A percentile compares a stretch with the other conserved stretches of the same genome.
These are phyloP conservation scores for Plenodomus lindquistii DNA, from an alignment of 2,329 filamentous ascomycete genomes.

Conservation along the genomic window DNA sequence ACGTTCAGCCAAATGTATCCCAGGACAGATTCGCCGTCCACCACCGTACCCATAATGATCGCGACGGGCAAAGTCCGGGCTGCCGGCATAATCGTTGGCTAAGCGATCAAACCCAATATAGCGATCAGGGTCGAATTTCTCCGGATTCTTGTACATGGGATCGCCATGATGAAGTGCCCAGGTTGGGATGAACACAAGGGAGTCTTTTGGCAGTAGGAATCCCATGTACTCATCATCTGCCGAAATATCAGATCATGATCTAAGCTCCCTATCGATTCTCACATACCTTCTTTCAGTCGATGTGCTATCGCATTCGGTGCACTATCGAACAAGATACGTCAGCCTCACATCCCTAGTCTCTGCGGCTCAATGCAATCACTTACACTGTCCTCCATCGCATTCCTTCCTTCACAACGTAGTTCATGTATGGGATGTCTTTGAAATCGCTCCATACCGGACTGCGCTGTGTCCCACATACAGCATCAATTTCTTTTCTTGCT, in stretches of 20 bases:
- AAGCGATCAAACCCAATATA: constrained; percentile 36
- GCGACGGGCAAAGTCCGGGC: constrained; percentile 38
- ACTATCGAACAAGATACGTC: too few species aligned
- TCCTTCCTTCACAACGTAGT: constrained; percentile 36
- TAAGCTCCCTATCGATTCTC: too few species aligned
- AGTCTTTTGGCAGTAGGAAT: constrained; percentile 34
- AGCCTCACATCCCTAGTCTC: too few species aligned
- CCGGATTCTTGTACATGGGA: constrained; percentile 24
- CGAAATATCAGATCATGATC: too few species aligned
- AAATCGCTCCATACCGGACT: constrained; percentile 29
- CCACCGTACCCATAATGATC: constrained; percentile 56
- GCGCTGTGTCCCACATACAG: constrained; percentile 18
- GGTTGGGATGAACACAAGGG: constrained; percentile 35
- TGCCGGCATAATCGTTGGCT: constrained; percentile 43
- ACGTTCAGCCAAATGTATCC: constrained; percentile 58
- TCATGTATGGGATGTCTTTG: constrained; percentile 32
- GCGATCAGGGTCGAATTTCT: constrained; percentile 43
- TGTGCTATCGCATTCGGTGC: constrained; percentile 29
- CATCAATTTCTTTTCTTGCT: constrained; percentile 24
- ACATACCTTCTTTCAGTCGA: constrained; percentile 26
- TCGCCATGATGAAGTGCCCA: constrained; percentile 26
- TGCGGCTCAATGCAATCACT: constrained; percentile 19
- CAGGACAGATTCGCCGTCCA: constrained; percentile 54
- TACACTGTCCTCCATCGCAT: constrained; percentile 31
- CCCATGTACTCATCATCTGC: too few species aligned